phyloP scores from a whole-genome alignment of 495 filamentous ascomycete genomes.

The Penicillium roqueforti region DNA sequence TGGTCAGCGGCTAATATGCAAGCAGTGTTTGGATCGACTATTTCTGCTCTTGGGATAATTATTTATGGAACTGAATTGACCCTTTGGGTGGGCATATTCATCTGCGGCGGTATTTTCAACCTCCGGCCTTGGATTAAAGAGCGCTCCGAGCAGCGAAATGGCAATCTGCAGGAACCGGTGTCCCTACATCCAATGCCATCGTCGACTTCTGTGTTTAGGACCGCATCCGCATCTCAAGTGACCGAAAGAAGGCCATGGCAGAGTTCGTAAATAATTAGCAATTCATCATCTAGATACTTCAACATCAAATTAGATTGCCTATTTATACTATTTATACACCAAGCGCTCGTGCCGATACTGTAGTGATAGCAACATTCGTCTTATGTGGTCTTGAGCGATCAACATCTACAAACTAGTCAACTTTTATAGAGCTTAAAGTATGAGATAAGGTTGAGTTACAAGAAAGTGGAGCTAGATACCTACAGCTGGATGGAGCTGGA shows the following conservation, averaged over 20 bases:
- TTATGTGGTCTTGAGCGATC: neutral
- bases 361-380: neutral
- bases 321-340: too few relatives aligned
- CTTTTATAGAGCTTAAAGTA: neutral
- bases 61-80: conserved; percentile 59
- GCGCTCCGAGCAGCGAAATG: conserved; percentile 12
- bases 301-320: neutral
- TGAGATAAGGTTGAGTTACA: neutral
- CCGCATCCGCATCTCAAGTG: conserved; percentile 36
- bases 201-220: conserved; percentile 55
- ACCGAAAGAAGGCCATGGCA: conserved; percentile 20
- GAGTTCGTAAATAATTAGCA: neutral
- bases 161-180: conserved; percentile 21
- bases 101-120: conserved; percentile 56
- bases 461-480: neutral
- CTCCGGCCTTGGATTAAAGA: conserved; percentile 48
- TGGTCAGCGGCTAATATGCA: conserved; percentile 5
- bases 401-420: neutral
- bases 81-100: conserved; percentile 60
- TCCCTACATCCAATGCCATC: conserved; percentile 49
- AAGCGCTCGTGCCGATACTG: neutral
- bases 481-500: neutral
- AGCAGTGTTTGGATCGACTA: conserved; percentile 48
- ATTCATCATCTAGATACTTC: neutral
- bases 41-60: conserved; percentile 55